Evolutionary conservation across 169 alveolate species (phyloP).

Genomic region (Plasmodium yoelii): DNA sequence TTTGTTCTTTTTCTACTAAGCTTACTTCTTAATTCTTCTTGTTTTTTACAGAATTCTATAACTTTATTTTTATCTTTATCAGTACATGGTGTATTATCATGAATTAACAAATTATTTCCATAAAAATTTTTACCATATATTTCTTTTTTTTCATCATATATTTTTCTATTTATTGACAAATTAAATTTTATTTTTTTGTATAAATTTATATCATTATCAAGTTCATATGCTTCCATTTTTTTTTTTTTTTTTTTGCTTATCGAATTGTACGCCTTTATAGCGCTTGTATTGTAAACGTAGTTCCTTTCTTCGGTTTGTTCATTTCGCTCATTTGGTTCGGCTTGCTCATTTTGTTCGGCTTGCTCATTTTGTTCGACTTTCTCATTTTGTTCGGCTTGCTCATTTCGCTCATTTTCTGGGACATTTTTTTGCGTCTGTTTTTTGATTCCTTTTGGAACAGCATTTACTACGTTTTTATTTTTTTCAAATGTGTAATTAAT

Average conservation of each 20-base stretch:
- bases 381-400: neutral
- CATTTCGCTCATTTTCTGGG: neutral
- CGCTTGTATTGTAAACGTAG: slow-evolving; percentile 41
- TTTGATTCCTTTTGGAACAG: neutral
- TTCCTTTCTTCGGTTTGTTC: neutral
- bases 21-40: slow-evolving; percentile 34
- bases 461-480: slow-evolving; percentile 16
- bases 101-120: slow-evolving; percentile 23
- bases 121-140: slow-evolving; percentile 22
- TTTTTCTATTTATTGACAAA: slow-evolving; percentile 45
- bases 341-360: neutral
- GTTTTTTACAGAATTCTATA: slow-evolving; percentile 46
- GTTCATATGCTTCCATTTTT: slow-evolving; percentile 4
- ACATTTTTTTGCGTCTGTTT: neutral
- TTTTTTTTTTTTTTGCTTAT: slow-evolving; percentile 23
- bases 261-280: slow-evolving; percentile 5
- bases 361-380: neutral
- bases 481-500: slow-evolving; percentile 27
- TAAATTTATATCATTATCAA: slow-evolving; percentile 30
- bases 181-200: slow-evolving; percentile 71
- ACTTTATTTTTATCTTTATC: slow-evolving; percentile 51
- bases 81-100: slow-evolving; percentile 24
- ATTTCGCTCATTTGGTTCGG: neutral
- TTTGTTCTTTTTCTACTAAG: slow-evolving; percentile 57
- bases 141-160: slow-evolving; percentile 61